Evolutionary conservation across 208 protist species (phyloP), one percentile per base, ranked within the genome.

Genomic region (Dictyostelium gargantuum): DNA sequence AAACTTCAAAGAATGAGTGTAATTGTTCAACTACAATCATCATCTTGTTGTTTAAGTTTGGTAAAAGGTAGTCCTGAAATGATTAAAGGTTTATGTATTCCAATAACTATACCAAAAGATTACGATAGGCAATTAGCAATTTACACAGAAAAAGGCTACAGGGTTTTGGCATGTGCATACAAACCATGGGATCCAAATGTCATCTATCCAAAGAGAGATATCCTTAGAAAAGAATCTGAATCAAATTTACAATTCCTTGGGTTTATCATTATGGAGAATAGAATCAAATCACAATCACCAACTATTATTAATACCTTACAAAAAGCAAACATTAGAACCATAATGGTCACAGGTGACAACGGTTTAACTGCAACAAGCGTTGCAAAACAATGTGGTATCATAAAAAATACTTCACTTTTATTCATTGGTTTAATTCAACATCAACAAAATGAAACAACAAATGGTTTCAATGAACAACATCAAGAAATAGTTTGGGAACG

Each of bases 21-120:
- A 0, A 80, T 97, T 3, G 29, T 80, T 40, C 38, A 56, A 32
- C n/a, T 48, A 29, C 32, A 35, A 15, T 17, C 19, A 0, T 40
- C 26, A 4, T 21, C 21, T 46, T 10, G 15, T 50, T 50, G 15
- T 29, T 91, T 19, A 3, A 72, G 54, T 23, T 76, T 85, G 52
- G 84, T 96, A 1, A 97, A 97, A 80, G 97, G 97, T 32, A 84
- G 94, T 40, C 96, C 95, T 44, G 97, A 98, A 72, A 95, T 91
- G 35, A 92, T 98, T 13, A 52, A 63, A 26, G 40, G 35, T 32
- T 61, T 98, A 3, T 97, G 94, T 70, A 21, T 91, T 10, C 58
- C 91, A 32, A 6, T 63, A 10, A 91, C 94, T 6, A 46, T 98
- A 19, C 97, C 97, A 40, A 3, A 29, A 2, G 85, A 96, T 70